These are phyloP conservation scores for Davidsoniella eucalypti DNA, from an alignment of 2,329 filamentous ascomycete genomes.

Conservation along the genomic window DNA sequence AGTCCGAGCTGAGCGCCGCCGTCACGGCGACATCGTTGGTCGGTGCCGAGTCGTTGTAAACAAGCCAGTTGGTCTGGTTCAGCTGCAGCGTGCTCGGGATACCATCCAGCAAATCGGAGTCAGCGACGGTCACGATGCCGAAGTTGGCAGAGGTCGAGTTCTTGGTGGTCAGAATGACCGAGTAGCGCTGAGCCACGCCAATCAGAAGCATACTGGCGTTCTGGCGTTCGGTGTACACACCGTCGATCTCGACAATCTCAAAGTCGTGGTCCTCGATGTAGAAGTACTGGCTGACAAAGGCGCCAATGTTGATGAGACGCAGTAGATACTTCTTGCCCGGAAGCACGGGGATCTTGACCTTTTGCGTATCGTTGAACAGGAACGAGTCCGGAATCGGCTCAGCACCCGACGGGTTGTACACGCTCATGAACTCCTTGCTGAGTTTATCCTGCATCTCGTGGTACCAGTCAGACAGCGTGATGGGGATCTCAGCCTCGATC, in stretches of 20 bases:
- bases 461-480: conserved; percentile 47
- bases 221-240: conserved; percentile 30
- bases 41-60: conserved; percentile 18
- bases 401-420: conserved; percentile 31
- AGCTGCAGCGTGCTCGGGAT: conserved; percentile 36
- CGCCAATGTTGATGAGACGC: conserved; percentile 35
- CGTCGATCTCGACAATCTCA: conserved; percentile 29
- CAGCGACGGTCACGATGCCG: conserved; percentile 21
- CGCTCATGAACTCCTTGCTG: conserved; percentile 28
- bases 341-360: conserved; percentile 27
- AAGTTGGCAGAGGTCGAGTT: conserved; percentile 29
- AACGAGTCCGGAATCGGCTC: conserved; percentile 38
- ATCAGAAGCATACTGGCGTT: conserved; percentile 30
- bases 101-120: conserved; percentile 17
- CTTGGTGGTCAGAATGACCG: conserved; percentile 30
- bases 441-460: conserved; percentile 36
- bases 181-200: conserved; percentile 32
- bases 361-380: conserved; percentile 34
- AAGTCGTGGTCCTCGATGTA: conserved; percentile 27
- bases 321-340: conserved; percentile 36
- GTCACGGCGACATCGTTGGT: conserved; percentile 16
- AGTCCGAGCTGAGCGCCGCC: conserved; percentile 24
- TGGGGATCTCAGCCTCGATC: conserved; percentile 36
- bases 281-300: conserved; percentile 33
- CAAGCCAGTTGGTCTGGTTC: conserved; percentile 23